Evolutionary conservation across 768 basidiomycete species (phyloP), one percentile per base, ranked within the genome.

Genomic region (Suillus sp.): DNA sequence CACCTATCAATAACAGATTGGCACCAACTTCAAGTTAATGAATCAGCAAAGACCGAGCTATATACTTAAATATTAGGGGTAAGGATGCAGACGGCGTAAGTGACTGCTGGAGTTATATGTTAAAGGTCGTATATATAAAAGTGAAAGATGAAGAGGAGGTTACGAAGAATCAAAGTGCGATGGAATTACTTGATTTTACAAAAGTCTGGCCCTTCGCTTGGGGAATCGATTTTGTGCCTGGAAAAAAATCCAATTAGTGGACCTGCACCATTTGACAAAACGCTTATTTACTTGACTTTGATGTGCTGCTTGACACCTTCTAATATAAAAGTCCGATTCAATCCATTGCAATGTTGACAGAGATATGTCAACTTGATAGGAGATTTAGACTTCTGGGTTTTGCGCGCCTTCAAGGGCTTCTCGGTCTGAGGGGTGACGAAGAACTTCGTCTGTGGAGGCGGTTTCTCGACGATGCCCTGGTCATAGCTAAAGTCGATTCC

Each of bases 21-120:
- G 48, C 25, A 48, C 14, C 18, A 22, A 67, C 66, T 67, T 72
- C 18, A 22, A 67, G 65, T 67, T 72, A 72, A 73, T 64, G 59
- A 47, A 57, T 58, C 35, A 66, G 64, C 38, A 40, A 38, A 38
- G 22, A 27, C 48, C 3, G 13, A 14, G 3, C 20, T 51, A 51
- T 51, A 40, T 9, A 20, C 25, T 6, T 57, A 20, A 27, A 34
- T 13, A 53, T 48, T 34, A 34, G 30, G 27, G 18, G 6, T 59
- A 22, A 10, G 9, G 50, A 22, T 32, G 35, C 25, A 56, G 35
- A 57, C 32, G 32, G 20, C 5, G 11, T 55, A 32, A 7, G 11
- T 51, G 32, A 20, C 25, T 0, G 3, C 20, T 53, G 18, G 18
- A 51, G 50, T 30, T 20, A 20, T 47, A 25, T 27, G 16, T 50